Base-by-base conservation (phyloP, 495 filamentous ascomycete genomes). In the Penicillium longicatenatum region DNA sequence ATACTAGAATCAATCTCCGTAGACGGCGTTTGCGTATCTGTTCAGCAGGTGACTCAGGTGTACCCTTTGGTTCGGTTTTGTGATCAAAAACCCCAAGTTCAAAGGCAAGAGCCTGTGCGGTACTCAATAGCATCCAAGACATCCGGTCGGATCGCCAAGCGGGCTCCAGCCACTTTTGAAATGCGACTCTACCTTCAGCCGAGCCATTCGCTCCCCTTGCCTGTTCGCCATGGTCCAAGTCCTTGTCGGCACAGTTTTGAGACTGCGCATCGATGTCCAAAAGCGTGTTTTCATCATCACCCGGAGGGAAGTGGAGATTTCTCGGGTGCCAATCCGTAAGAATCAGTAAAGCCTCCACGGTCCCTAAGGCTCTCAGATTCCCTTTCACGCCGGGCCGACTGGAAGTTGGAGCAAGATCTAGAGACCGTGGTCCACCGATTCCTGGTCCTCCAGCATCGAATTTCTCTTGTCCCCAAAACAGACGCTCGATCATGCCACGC, bases 71-170 rank as follows among this genome's bases (percentile, higher is more conserved):
- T 12, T 74, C 87, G 49, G 86, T 89, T 55, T 89, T 88, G 43
- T 90, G 84, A 58, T 97, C 94, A 55, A 98, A 98, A 3, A 98
- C 90, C 16, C 94, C 94, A 17, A 98, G 83, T 71, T 98, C 94
- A 56, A 94, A 95, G 1, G 92, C 90, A 37, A 98, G 76, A 2
- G 92, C 86, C 75, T 94, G 86, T 6, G 91, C 92, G 30, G 90
- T 94, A 56, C 92, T 94, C 46, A 98, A 82, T 14, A 98, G 70
- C 91, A 97, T 98, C 95, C 94, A 97, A 61, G 91, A 96, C 92
- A 98, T 96, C 41, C 93, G 88, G 60, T 98, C 94, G 58, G 91
- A 96, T 60, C 93, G 79, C 90, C 92, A 93, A n/a, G 91, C 92
- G 16, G 94, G 94, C 69, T 98, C 94, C 30, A 96, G 83, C 90